phyloP scores from a whole-genome alignment of 1,139 yeast genomes.

The Blastobotrys malaysiensis region DNA sequence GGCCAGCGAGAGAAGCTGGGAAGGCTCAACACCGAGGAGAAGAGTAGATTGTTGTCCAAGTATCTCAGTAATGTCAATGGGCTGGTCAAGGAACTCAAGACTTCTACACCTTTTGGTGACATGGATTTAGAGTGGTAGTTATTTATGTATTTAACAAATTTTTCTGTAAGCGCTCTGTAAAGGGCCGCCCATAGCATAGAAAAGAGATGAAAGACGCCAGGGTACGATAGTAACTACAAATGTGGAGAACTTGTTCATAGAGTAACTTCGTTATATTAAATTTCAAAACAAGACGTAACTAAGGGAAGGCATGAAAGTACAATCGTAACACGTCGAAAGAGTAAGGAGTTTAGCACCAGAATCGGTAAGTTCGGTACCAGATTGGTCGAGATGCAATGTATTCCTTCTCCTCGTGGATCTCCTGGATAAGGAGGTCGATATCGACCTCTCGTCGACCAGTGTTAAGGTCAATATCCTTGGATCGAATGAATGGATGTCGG shows the following conservation, averaged over 20 bases:
- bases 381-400: conserved; percentile 32
- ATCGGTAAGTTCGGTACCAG: conserved; percentile 37
- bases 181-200: too few relatives aligned
- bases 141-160: not conserved
- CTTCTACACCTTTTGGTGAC: conserved; percentile 46
- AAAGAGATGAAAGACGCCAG: too few relatives aligned
- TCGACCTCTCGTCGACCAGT: conserved; percentile 54
- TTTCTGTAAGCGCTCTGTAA: too few relatives aligned
- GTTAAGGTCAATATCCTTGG: conserved; percentile 50
- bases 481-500: conserved; percentile 39
- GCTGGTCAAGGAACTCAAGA: conserved; percentile 41
- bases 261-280: not conserved
- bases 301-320: not conserved
- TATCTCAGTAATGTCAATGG: conserved; percentile 44
- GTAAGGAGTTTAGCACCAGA: conserved; percentile 44
- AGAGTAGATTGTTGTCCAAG: conserved; percentile 48
- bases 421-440: conserved; percentile 46
- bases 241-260: too few relatives aligned
- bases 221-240: too few relatives aligned
- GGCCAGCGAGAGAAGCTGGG: conserved; percentile 19
- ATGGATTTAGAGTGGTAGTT: conserved; percentile 42
- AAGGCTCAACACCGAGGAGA: conserved; percentile 46
- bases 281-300: not conserved
- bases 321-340: not conserved
- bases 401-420: conserved; percentile 45